Evolutionary conservation across 257 asterid species (phyloP).

Genomic region (Marsdenia floribunda): DNA sequence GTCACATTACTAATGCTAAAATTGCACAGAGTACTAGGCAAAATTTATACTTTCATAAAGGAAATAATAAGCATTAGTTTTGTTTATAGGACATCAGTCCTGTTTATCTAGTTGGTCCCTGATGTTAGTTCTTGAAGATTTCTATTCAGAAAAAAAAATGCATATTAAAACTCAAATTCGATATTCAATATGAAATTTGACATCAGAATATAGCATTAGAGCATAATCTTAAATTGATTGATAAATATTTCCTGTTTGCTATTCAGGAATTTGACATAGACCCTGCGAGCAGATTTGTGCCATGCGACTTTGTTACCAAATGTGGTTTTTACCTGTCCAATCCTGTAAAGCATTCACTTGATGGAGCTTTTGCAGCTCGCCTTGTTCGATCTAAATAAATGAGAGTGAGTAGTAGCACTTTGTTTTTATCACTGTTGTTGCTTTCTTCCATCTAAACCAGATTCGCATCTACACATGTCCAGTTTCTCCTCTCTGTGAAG

Average conservation of each 20-base stretch:
- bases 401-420: constrained; percentile 1
- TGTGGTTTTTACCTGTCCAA: constrained; percentile 64
- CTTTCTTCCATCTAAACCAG: neutral
- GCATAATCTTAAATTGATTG: constrained; percentile 1
- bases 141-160: neutral
- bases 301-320: constrained; percentile 44
- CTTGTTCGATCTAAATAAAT: constrained; percentile 43
- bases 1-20: neutral
- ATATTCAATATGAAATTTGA: neutral
- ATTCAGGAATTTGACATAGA: constrained; percentile 68
- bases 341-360: constrained; percentile 73
- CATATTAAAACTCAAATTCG: neutral
- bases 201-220: neutral
- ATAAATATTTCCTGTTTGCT: neutral
- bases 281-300: constrained; percentile 51
- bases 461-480: neutral
- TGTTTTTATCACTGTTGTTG: neutral
- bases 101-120: neutral
- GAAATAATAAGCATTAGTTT: neutral
- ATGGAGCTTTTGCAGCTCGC: constrained; percentile 98
- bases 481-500: neutral
- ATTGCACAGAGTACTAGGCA: neutral
- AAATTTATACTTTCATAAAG: neutral
- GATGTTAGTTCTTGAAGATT: neutral
- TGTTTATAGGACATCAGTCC: neutral